Base-by-base conservation (phyloP, 805 yeast genomes). In the Monosporozyma solicola region DNA sequence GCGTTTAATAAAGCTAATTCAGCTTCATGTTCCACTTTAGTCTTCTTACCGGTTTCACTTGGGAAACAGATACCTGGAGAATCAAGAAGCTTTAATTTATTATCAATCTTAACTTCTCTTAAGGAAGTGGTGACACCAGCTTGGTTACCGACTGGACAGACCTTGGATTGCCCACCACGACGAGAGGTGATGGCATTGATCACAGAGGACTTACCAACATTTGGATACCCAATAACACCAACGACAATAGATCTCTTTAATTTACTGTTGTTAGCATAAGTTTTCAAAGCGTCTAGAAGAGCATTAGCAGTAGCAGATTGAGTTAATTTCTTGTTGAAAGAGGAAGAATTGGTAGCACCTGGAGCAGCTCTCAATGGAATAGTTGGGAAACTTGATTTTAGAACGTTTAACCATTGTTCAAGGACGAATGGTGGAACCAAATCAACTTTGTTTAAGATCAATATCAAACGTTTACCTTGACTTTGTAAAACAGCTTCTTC, bases 11-110 rank as follows among this genome's bases (percentile, higher is more conserved):
- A 76, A 5, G 94, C 87, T 57, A 94, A 76, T 63, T 92, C 87
- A n/a, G 98, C 95, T 64, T 85, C 87, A 67, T 84, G 88, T 58
- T 84, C 87, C 25, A 73, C 68, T 63, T 78, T 83, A 54, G 74
- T 69, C 57, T 73, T 73, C 60, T 75, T 78, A 60, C 75, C 77
- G 56, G 73, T 79, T 59, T 80, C 85, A 47, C 70, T 67, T 50
- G 98, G 98, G 82, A 94, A 92, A 43, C 94, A 97, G 56, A 92
- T 94, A 66, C 99, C 99, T 51, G 99, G 99, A 52, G 97, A 88
- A 71, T 92, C 99, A 64, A 92, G 76, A 58, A 92, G 78, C 70
- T 86, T 88, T 61, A 92, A 78, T 69, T 90, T 90, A 65, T 83
- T 85, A 70, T 92, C 99, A 55, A 92, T 79, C 72, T 92, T 94